These are phyloP conservation scores for Termitomyces sp. DNA, from an alignment of 768 basidiomycete species.

Conservation along the genomic window DNA sequence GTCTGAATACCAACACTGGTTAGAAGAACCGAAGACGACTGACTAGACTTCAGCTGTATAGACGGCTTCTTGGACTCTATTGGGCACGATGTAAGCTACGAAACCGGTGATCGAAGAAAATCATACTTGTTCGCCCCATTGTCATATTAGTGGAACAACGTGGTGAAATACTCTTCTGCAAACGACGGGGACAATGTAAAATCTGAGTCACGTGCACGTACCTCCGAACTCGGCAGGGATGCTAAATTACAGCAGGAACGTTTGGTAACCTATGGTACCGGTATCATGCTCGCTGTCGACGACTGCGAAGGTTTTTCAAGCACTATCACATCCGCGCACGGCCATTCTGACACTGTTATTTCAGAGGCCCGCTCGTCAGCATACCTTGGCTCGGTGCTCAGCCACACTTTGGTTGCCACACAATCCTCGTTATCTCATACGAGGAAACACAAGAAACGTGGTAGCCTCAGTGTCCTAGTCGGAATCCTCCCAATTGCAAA, in stretches of 20 bases:
- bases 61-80: constrained; percentile 34
- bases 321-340: not conserved
- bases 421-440: constrained; percentile 11
- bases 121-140: constrained; percentile 41
- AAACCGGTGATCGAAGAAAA: not conserved
- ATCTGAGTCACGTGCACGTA: constrained; percentile 1
- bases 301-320: not conserved
- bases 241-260: not conserved
- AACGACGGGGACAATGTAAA: not conserved
- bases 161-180: too few species aligned
- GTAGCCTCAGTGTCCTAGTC: constrained; percentile 24
- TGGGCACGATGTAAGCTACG: not conserved
- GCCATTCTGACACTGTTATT: constrained; percentile 1
- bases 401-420: constrained; percentile 6
- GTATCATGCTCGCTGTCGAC: constrained; percentile 1
- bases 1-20: not conserved
- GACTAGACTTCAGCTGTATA: constrained; percentile 38
- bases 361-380: constrained; percentile 4
- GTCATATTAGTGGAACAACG: constrained; percentile 11
- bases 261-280: not conserved
- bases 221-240: not conserved
- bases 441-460: constrained; percentile 9
- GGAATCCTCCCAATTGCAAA: constrained; percentile 18
- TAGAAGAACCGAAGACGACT: constrained; percentile 9
- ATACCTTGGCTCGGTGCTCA: constrained; percentile 6